Evolutionary conservation across 441 rosid genomes (phyloP), one percentile per base, ranked within the genome.

Genomic region (Kokia cookei): DNA sequence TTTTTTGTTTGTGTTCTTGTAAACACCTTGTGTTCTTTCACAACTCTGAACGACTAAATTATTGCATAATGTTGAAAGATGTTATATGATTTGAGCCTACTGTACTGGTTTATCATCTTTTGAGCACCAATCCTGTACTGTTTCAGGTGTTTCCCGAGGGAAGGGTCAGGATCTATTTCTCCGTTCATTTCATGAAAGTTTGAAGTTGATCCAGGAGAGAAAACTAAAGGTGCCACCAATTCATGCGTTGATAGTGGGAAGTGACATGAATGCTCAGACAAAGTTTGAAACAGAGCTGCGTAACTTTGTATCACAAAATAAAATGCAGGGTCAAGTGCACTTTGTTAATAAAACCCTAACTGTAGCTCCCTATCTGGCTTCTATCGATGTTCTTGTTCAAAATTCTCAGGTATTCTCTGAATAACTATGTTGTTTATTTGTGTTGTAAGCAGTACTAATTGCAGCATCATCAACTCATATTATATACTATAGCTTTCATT

Each of bases 211-310:
- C 79, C 87, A 78, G 82, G 91, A 84, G 82, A 87, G 84, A 79
- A 91, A 86, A 47, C 79, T 83, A 74, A 73, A 86, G 84, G 86
- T 87, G 37, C 91, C 96, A 72, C 77, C 96, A 65, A 71, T 93
- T 87, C 98, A 95, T 87, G 98, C 96, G 3, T 86, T 95, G 43
- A 72, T 93, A 40, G 99, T 91, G 66, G 99, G 98, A 82, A 91
- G 98, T 74, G 97, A 93, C 84, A 85, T 93, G 91, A 86, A 74
- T 77, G 91, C 89, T 72, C 98, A 93, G 78, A 91, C 96, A 26
- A 91, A 93, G 86, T 93, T 90, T 55, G 99, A 95, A 80, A 87
- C 89, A 69, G 99, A 91, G 77, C 84, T 93, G 78, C 93, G 93
- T 57, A 81, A 81, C 70, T 90, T 87, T 77, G 90, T 93, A 19